Percentiles rank a stretch among this genome's conserved stretches.
Evolutionary conservation across 768 basidiomycete genomes (phyloP).

Genomic region (Austroboletus eburneus): DNA sequence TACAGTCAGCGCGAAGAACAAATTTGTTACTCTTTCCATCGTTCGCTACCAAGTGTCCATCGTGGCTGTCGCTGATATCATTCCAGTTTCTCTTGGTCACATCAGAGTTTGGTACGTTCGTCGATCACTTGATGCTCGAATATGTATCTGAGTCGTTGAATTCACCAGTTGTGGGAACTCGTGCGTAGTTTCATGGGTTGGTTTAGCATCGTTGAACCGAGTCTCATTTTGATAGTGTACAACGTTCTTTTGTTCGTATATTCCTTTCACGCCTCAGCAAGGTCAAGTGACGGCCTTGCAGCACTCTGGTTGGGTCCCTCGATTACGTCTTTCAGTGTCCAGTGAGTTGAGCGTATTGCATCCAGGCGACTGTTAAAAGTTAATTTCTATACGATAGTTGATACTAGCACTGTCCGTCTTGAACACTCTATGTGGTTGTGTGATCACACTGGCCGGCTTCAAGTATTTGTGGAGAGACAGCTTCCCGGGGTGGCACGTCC

Average conservation of each 20-base stretch:
- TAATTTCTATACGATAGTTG: constrained; percentile 2
- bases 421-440: not conserved
- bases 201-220: not conserved
- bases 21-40: constrained; percentile 3
- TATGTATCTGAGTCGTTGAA: not conserved
- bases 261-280: not conserved
- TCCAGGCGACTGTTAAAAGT: no score
- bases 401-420: not conserved
- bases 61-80: not conserved
- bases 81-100: not conserved
- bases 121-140: not conserved
- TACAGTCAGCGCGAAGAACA: constrained; percentile 17
- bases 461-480: not conserved
- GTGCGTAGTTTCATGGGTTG: constrained; percentile 2
- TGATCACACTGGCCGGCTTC: not conserved
- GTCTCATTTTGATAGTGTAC: not conserved
- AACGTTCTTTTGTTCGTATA: constrained; percentile 1
- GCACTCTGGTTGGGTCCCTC: constrained; percentile 2
- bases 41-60: constrained; percentile 4
- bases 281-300: not conserved
- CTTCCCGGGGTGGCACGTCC: not conserved
- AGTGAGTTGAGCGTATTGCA: constrained; percentile 1
- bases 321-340: not conserved
- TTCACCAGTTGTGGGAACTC: constrained; percentile 5
- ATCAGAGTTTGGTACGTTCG: not conserved